Evolutionary conservation across 2,329 filamentous ascomycete genomes (phyloP).

Genomic region (Neonectria ditissima): DNA sequence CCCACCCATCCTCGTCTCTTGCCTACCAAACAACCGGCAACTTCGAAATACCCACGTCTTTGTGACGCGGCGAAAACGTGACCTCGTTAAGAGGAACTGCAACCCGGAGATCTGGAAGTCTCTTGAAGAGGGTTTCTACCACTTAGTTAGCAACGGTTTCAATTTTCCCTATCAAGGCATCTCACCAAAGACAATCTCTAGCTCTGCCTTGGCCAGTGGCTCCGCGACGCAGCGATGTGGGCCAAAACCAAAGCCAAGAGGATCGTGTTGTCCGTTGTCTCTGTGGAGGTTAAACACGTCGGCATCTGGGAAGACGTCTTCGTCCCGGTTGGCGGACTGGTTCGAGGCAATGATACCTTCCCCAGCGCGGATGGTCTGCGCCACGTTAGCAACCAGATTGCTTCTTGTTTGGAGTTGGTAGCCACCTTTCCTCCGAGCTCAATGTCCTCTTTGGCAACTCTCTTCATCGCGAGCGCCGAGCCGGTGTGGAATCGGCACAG

Average conservation of each 20-base stretch:
- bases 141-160: background rate
- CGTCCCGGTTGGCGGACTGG: slow-evolving; percentile 61
- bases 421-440: slow-evolving; percentile 55
- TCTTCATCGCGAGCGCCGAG: slow-evolving; percentile 59
- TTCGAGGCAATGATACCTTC: slow-evolving; percentile 62
- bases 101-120: slow-evolving; percentile 54
- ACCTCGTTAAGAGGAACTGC: slow-evolving; percentile 54
- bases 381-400: too few relatives aligned
- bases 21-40: slow-evolving; percentile 52
- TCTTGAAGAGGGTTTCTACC: slow-evolving; percentile 53
- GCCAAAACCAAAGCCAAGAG: slow-evolving; percentile 60
- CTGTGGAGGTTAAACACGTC: slow-evolving; percentile 59
- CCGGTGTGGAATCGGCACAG: slow-evolving; percentile 62
- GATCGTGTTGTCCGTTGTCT: slow-evolving; percentile 45
- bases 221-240: slow-evolving; percentile 61
- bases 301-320: slow-evolving; percentile 55
- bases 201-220: slow-evolving; percentile 55
- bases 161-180: slow-evolving; percentile 17
- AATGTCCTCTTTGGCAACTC: slow-evolving; percentile 61
- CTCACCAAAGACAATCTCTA: slow-evolving; percentile 58
- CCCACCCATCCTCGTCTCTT: background rate
- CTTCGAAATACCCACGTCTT: slow-evolving; percentile 56
- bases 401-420: too few relatives aligned
- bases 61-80: slow-evolving; percentile 52
- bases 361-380: slow-evolving; percentile 53